Conservation (phyloP, 306 rosid species). For the Fragaria vesca region DNA sequence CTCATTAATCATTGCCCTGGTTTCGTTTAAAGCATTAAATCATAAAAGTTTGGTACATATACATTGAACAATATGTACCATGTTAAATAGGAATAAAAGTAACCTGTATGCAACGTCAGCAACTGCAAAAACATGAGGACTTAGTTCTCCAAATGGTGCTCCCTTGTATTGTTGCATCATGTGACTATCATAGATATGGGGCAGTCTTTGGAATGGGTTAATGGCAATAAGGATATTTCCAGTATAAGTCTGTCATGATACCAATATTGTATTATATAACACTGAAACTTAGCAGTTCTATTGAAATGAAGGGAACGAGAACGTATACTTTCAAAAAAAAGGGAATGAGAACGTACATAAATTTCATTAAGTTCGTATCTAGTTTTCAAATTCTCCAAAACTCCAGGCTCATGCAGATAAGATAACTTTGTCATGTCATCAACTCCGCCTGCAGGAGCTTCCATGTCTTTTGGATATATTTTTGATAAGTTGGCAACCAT, state of each 20-base stretch:
- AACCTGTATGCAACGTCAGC: slow-evolving; percentile 99
- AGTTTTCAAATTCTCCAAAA: slow-evolving; percentile 75
- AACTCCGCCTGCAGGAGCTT: slow-evolving; percentile 96
- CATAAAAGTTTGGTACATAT: slow-evolving; percentile 16
- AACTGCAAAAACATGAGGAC: slow-evolving; percentile 98
- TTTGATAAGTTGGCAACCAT: slow-evolving; percentile 62
- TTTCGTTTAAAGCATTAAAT: slow-evolving; percentile 24
- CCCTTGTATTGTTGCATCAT: slow-evolving; percentile 99
- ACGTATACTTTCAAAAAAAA: slow-evolving; percentile 24
- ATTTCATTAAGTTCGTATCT: slow-evolving; percentile 97
- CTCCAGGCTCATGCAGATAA: slow-evolving; percentile 98
- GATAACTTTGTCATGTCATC: slow-evolving; percentile 99
- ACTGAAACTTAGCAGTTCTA: slow-evolving; percentile 5
- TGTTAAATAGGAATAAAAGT: slow-evolving; percentile 18
- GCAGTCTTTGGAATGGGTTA: slow-evolving; percentile 96
- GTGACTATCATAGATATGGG: slow-evolving; percentile 83
- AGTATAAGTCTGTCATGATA: slow-evolving; percentile 79
- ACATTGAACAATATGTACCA: slow-evolving; percentile 15
- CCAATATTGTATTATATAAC: background rate
- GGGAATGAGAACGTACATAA: slow-evolving; percentile 54
- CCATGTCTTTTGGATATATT: slow-evolving; percentile 82
- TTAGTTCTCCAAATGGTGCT: slow-evolving; percentile 93
- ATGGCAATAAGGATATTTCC: slow-evolving; percentile 97
- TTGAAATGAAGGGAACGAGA: slow-evolving; percentile 23
- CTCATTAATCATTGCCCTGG: slow-evolving; percentile 92